Evolutionary conservation across 202 grass and related monocot species (phyloP).

Genomic region (Setaria italica): DNA sequence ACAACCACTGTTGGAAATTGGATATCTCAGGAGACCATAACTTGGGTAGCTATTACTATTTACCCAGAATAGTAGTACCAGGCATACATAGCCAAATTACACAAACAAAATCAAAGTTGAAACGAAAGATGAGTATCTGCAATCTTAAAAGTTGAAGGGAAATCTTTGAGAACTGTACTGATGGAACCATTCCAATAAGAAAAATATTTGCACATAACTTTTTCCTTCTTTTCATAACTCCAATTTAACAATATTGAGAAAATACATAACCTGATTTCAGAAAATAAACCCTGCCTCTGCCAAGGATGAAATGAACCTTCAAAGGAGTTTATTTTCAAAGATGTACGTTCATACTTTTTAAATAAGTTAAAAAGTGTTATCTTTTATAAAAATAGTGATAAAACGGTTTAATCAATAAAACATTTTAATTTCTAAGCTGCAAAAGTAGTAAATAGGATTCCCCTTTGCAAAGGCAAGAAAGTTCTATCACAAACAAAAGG

Average conservation of each 20-base stretch:
- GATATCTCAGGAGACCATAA: slow-evolving; percentile 16
- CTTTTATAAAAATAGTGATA: neutral
- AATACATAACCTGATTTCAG: neutral
- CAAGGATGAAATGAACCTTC: neutral
- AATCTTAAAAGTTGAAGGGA: neutral
- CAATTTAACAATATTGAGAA: neutral
- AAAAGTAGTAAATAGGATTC: slow-evolving; percentile 7
- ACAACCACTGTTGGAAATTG: neutral
- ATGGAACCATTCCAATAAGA: neutral
- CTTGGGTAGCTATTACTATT: slow-evolving; percentile 17
- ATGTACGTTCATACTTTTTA: neutral
- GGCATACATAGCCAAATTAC: slow-evolving; percentile 7
- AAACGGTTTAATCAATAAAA: neutral
- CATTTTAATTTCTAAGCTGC: neutral
- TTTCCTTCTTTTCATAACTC: neutral
- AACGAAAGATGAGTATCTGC: neutral
- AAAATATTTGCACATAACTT: neutral
- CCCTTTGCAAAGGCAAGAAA: neutral
- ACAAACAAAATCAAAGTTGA: neutral
- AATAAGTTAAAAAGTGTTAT: neutral
- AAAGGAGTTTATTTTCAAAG: neutral
- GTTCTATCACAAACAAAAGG: neutral
- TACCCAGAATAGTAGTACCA: neutral
- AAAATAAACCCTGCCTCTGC: neutral
- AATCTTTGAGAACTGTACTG: slow-evolving; percentile 13